Evolutionary conservation across 1,284 basidiomycete genomes (phyloP).

Genomic region (Fomes fomentarius): DNA sequence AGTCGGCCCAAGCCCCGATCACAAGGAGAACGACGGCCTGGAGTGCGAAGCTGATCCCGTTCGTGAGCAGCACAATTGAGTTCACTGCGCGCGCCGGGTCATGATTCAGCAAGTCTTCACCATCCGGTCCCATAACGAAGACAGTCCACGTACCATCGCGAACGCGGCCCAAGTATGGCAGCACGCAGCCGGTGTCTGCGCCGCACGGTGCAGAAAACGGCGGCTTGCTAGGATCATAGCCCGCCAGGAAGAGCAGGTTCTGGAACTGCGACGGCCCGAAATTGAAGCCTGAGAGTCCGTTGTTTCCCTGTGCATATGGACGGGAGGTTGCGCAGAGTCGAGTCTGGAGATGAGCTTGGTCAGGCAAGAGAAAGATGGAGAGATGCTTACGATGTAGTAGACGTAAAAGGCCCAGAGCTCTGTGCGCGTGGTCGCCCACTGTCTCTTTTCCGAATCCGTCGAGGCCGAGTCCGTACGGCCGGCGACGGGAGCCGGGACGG

Average conservation of each 20-base stretch:
- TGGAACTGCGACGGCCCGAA: slow-evolving; percentile 80
- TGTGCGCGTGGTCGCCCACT: slow-evolving; percentile 49
- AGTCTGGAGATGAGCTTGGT: not conserved
- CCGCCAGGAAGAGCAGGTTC: slow-evolving; percentile 72
- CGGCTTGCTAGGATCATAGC: slow-evolving; percentile 64
- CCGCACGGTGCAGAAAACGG: slow-evolving; percentile 57
- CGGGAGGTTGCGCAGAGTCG: not conserved
- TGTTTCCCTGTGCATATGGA: slow-evolving; percentile 56
- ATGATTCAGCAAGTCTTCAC: too few species aligned
- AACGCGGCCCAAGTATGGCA: slow-evolving; percentile 65
- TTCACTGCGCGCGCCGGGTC: slow-evolving; percentile 51
- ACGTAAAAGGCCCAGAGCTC: slow-evolving; percentile 76
- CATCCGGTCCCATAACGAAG: too few species aligned
- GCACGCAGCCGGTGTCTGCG: slow-evolving; percentile 55
- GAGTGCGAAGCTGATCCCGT: slow-evolving; percentile 75
- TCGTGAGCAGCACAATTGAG: slow-evolving; percentile 76
- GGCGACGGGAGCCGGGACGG: not conserved
- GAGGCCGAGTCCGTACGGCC: not conserved
- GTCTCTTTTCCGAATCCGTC: not conserved
- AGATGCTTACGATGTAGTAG: slow-evolving; percentile 60
- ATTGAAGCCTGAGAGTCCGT: slow-evolving; percentile 74
- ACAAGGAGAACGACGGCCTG: slow-evolving; percentile 66
- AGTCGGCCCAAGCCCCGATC: slow-evolving; percentile 80
- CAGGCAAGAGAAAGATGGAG: not conserved
- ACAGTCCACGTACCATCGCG: slow-evolving; percentile 52